Conservation (phyloP, 768 basidiomycete species). For the Pleurotus eryngii region DNA sequence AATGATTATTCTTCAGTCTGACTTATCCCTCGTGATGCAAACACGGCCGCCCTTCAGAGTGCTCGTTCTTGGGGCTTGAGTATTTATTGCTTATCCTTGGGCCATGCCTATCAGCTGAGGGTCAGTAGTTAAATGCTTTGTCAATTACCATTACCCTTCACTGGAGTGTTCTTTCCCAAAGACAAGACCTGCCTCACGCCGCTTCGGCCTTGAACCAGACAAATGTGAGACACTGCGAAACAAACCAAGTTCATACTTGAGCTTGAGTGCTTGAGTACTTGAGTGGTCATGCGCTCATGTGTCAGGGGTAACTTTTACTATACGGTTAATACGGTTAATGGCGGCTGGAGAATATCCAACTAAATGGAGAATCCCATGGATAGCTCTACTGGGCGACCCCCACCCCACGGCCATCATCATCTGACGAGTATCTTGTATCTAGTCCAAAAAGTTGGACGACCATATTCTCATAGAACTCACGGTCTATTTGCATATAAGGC, state of each 20-base stretch:
- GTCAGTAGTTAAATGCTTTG: neutral
- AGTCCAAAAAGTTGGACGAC: neutral
- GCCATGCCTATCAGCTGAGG: neutral
- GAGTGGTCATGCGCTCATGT: too few relatives aligned
- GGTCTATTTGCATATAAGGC: neutral
- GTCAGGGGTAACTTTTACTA: too few relatives aligned
- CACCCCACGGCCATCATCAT: conserved; percentile 4
- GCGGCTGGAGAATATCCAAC: neutral
- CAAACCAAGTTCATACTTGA: too few relatives aligned
- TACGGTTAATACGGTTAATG: too few relatives aligned
- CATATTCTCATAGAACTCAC: neutral
- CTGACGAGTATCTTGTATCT: neutral
- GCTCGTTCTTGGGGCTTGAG: neutral
- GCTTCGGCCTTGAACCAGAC: too few relatives aligned
- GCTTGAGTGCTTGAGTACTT: too few relatives aligned
- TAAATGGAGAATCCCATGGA: conserved; percentile 4
- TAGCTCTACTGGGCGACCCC: neutral
- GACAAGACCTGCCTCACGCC: too few relatives aligned
- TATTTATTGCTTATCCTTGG: neutral
- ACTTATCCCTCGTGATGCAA: neutral
- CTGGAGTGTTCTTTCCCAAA: neutral
- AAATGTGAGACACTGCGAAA: too few relatives aligned
- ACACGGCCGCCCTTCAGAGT: neutral
- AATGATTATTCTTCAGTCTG: neutral
- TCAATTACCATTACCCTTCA: neutral